Evolutionary conservation across 2,329 filamentous ascomycete genomes (phyloP), one percentile per base, ranked within the genome.

Genomic region (Calonectria ilicicola): DNA sequence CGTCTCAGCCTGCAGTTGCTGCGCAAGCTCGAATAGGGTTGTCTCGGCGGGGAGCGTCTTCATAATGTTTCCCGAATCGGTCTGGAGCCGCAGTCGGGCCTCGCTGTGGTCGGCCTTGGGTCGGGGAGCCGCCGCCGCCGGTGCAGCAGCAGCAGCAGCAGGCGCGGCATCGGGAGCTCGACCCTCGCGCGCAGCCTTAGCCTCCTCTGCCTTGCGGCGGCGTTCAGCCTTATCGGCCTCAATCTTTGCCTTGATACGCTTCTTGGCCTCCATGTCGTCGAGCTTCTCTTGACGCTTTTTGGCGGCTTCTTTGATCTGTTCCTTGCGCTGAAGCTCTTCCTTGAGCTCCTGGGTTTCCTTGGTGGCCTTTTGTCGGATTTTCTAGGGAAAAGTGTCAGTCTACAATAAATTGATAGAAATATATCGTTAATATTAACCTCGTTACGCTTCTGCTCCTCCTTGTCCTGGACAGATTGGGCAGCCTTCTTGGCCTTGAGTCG

Each of bases 141-240:
- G 81, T 27, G 86, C 86, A 46, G 87, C 81, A 27, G 86, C 86
- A 44, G 87, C 83, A 27, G 90, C 85, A 3, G 87, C 83, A 29
- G 88, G 80, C n/a, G 82, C 79, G 10, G 81, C 77, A 23, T 90
- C 87, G 27, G 86, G 82, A 19, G 87, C 85, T 67, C 91, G 88
- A n/a, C 96, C 96, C 77, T 95, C 94, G n/a, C 96, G 91, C 68
- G 91, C 91, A 0, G 96, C 96, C 86, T 96, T 98, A 78, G 95
- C 94, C 70, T 91, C 88, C 80, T 98, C 97, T 3, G 95, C 93
- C 83, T 97, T 98, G 76, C 93, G 89, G 75, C 94, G 92, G 67
- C 97, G 92, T 80, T 96, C 95, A 78, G 95, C 94, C 87, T 97
- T 98, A 86, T 98, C 96, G 17, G 94, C 96, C 78, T 97, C 96